Evolutionary conservation across 2,329 filamentous ascomycete genomes (phyloP).

Genomic region (Aspergillus latus): DNA sequence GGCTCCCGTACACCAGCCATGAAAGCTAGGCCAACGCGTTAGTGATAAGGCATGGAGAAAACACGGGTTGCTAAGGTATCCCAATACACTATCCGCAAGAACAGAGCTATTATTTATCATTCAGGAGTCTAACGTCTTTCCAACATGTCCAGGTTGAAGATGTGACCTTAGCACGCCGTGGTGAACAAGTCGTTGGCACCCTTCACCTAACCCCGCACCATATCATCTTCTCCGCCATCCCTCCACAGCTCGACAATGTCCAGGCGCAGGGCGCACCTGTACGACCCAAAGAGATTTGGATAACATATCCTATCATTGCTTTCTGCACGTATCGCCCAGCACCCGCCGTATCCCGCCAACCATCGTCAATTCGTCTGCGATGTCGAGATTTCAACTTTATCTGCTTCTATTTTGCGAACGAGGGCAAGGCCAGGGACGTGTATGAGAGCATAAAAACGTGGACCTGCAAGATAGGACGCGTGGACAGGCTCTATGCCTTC

Average conservation of each 20-base stretch:
- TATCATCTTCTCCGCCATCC: slow-evolving; percentile 62
- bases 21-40: slow-evolving; percentile 35
- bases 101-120: not conserved
- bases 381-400: slow-evolving; percentile 94
- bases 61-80: slow-evolving; percentile 47
- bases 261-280: slow-evolving; percentile 42
- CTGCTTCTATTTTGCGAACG: slow-evolving; percentile 80
- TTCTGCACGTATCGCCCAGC: slow-evolving; percentile 76
- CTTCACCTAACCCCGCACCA: slow-evolving; percentile 64
- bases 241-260: slow-evolving; percentile 41
- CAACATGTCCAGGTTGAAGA: slow-evolving; percentile 48
- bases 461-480: slow-evolving; percentile 76
- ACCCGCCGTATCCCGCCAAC: slow-evolving; percentile 65
- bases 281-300: slow-evolving; percentile 74
- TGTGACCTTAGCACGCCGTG: slow-evolving; percentile 59
- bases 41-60: slow-evolving; percentile 44
- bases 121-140: slow-evolving; percentile 8
- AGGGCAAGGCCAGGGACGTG: slow-evolving; percentile 73
- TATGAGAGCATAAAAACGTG: slow-evolving; percentile 82
- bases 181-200: slow-evolving; percentile 58
- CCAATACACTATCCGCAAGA: not conserved
- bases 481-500: slow-evolving; percentile 92
- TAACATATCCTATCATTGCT: slow-evolving; percentile 89
- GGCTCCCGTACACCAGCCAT: slow-evolving; percentile 22
- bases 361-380: slow-evolving; percentile 80